phyloP scores from a whole-genome alignment of 352 stramenopile genomes.

The Phytophthora podocarpi region DNA sequence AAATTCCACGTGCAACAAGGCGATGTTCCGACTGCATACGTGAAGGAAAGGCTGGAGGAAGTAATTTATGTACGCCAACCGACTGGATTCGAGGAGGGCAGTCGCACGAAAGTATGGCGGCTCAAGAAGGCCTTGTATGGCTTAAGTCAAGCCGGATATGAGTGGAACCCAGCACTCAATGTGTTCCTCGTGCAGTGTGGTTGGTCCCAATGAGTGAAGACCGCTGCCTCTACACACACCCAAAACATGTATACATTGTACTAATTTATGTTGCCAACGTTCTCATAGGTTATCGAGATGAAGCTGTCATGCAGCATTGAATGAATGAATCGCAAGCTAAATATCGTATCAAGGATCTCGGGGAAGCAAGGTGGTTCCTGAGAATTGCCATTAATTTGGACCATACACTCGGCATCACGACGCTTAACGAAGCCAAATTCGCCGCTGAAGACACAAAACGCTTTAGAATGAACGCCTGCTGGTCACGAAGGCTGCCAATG shows the following conservation, averaged over 20 bases:
- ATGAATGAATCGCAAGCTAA: not conserved
- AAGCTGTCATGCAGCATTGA: not conserved
- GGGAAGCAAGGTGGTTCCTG: slow-evolving; percentile 8
- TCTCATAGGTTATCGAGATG: slow-evolving; percentile 10
- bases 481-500: too few relatives aligned
- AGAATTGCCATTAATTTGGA: slow-evolving; percentile 4
- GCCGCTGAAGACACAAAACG: not conserved
- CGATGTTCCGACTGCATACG: slow-evolving; percentile 16
- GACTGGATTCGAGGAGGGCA: slow-evolving; percentile 10
- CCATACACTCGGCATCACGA: not conserved
- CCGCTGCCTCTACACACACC: slow-evolving; percentile 1
- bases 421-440: slow-evolving; percentile 1
- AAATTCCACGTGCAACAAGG: slow-evolving; percentile 5
- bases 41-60: slow-evolving; percentile 7
- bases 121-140: slow-evolving; percentile 18
- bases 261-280: slow-evolving; percentile 16
- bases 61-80: slow-evolving; percentile 9
- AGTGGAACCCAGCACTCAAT: slow-evolving; percentile 12
- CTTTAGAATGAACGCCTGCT: slow-evolving; percentile 1
- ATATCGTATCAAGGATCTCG: slow-evolving; percentile 9
- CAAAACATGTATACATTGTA: not conserved
- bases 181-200: not conserved
- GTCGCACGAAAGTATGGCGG: slow-evolving; percentile 2
- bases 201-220: not conserved
- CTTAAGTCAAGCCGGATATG: slow-evolving; percentile 15